These are phyloP conservation scores for Neospermospora avenae DNA, from an alignment of 2,329 filamentous ascomycete genomes.

Conservation along the genomic window DNA sequence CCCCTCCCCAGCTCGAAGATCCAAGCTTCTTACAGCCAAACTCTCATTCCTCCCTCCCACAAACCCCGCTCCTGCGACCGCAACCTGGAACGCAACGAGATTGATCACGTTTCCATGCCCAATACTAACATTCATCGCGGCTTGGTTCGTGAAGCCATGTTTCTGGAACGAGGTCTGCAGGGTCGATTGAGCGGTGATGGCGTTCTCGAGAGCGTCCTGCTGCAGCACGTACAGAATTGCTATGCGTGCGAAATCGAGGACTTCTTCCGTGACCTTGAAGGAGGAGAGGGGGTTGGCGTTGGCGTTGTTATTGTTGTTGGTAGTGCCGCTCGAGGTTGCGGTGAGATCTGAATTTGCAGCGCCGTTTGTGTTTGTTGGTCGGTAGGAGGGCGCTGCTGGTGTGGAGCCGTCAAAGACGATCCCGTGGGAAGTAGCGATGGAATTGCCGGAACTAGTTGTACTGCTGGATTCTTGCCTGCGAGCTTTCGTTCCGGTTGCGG, in stretches of 20 bases:
- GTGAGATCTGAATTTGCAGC: slow-evolving; percentile 10
- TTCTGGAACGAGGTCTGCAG: slow-evolving; percentile 54
- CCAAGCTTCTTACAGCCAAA: neutral
- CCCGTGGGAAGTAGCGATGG: slow-evolving; percentile 1
- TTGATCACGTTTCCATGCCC: slow-evolving; percentile 28
- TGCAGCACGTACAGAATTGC: slow-evolving; percentile 61
- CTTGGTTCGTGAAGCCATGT: slow-evolving; percentile 16
- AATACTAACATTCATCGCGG: slow-evolving; percentile 30
- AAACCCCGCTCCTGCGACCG: slow-evolving; percentile 17
- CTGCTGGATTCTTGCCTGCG: neutral
- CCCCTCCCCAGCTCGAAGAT: neutral
- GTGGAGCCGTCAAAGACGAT: slow-evolving; percentile 10
- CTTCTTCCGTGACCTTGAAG: slow-evolving; percentile 52
- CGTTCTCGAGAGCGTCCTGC: slow-evolving; percentile 47
- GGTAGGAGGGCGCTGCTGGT: neutral
- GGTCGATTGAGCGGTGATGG: slow-evolving; percentile 50
- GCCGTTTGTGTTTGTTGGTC: slow-evolving; percentile 11
- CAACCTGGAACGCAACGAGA: slow-evolving; percentile 22
- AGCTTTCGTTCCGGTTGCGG: neutral
- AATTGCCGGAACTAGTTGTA: neutral
- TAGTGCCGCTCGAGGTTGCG: too few species aligned
- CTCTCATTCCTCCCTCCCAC: slow-evolving; percentile 11
- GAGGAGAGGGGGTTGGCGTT: too few species aligned
- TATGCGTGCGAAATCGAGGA: slow-evolving; percentile 61
- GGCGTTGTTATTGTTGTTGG: too few species aligned